Base-by-base conservation (phyloP, 768 basidiomycete genomes). In the Trametes villosa region DNA sequence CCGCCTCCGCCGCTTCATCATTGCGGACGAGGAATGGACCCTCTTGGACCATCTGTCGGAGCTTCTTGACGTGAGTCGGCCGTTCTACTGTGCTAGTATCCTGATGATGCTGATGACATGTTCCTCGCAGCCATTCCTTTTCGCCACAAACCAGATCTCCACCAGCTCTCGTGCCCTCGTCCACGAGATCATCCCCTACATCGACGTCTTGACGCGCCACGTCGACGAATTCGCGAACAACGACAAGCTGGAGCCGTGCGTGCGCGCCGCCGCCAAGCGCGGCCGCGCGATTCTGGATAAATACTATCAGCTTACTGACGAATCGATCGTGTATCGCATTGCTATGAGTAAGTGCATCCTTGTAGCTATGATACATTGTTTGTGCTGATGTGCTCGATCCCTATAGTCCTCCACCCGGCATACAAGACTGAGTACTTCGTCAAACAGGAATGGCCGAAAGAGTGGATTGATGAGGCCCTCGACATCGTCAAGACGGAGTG, bases 101-200 rank as follows among this genome's bases (percentile, higher is more conserved):
- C 18, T 34, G 4, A 33, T n/a, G 30, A 34, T 22, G 3, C 33
- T 34, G 33, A 11, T 36, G n/a, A 51, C 9, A 33, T 4, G 9
- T 20, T 51, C 31, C 13, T 12, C 20, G 11, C 49, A 53, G 52
- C 52, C 52, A 3, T 53, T 53, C 27, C 18, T 34, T 4, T 53
- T 29, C 9, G 52, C 52, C 3, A 53, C 52, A 3, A 27, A 27
- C 3, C 7, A 41, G 26, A 53, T 53, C 52, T 41, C 36, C 3
- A 4, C 38, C 22, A 53, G 38, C 38, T 5, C 17, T 4, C 52
- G 52, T n/a, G 52, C 68, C 2, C 65, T 72, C 17, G 34, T 71
- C 4, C 68, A 70, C 33, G 48, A 68, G 26, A 65, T 71, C n/a
- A 69, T 71, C 29, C 67, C 65, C 4, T 29, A 65, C 55, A 63